Evolutionary conservation across 768 basidiomycete species (phyloP).

Genomic region (Solioccasus polychromus): DNA sequence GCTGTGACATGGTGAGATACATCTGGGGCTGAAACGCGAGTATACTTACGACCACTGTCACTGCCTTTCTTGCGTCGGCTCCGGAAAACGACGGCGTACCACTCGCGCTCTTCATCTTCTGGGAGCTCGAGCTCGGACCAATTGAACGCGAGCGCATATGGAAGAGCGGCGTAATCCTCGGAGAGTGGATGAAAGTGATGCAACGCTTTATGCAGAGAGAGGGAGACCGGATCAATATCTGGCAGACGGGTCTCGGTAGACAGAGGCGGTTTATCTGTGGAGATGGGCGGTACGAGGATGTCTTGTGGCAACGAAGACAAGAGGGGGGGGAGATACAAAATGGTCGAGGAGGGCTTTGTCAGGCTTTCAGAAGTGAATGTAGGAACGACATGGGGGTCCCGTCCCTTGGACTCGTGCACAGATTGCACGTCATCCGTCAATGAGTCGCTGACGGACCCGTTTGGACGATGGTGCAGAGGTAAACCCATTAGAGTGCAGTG

Average conservation of each 20-base stretch:
- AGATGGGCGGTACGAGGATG: constrained; percentile 26
- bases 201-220: constrained; percentile 83
- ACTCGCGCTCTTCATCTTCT: constrained; percentile 72
- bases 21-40: neutral
- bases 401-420: constrained; percentile 10
- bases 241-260: constrained; percentile 76
- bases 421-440: neutral
- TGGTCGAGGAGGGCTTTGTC: constrained; percentile 39
- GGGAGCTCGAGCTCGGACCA: constrained; percentile 74
- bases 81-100: constrained; percentile 92
- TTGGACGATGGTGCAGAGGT: constrained; percentile 1
- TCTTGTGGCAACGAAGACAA: constrained; percentile 68
- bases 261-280: constrained; percentile 40
- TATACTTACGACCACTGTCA: constrained; percentile 56
- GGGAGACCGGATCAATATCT: constrained; percentile 78
- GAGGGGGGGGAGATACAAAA: constrained; percentile 83
- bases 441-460: neutral
- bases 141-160: constrained; percentile 84
- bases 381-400: constrained; percentile 57
- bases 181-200: constrained; percentile 68
- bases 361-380: constrained; percentile 41
- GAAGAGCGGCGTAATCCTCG: constrained; percentile 54
- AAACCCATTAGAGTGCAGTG: constrained; percentile 18
- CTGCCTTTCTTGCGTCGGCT: constrained; percentile 71
- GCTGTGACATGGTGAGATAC: constrained; percentile 38